A percentile compares a stretch with the other conserved stretches of the same genome.
These are phyloP conservation scores for Conringia planisiliqua DNA, from an alignment of 345 rosid species.

Conservation along the genomic window DNA sequence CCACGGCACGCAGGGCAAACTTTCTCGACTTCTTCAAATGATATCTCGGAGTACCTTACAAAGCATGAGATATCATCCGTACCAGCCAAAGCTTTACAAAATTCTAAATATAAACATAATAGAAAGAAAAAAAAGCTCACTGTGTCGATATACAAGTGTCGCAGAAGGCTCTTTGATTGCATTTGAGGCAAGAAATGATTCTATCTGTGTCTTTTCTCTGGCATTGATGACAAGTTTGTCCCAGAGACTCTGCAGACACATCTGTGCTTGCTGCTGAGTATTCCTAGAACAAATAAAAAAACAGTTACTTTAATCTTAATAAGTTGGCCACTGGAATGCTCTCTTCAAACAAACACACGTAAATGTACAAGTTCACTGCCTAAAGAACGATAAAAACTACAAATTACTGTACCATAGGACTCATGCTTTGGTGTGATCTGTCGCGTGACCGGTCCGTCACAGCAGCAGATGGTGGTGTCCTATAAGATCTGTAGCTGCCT, in stretches of 20 bases:
- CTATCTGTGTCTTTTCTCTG: constrained; percentile 55
- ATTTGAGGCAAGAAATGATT: constrained; percentile 71
- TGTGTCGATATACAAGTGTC: constrained; percentile 63
- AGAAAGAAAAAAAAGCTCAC: constrained; percentile 43
- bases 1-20: constrained; percentile 96
- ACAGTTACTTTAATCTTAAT: background rate
- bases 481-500: constrained; percentile 57
- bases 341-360: background rate
- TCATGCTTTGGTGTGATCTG: constrained; percentile 60
- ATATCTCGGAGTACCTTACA: constrained; percentile 60
- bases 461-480: constrained; percentile 51
- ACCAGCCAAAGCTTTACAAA: background rate
- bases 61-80: constrained; percentile 14
- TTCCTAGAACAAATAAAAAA: constrained; percentile 47
- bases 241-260: constrained; percentile 66
- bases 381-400: background rate
- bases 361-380: background rate
- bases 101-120: background rate
- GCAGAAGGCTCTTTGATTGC: constrained; percentile 89
- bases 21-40: constrained; percentile 77
- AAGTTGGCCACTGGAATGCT: background rate
- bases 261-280: constrained; percentile 64
- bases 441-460: constrained; percentile 53
- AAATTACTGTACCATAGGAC: constrained; percentile 26
- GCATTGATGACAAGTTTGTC: constrained; percentile 86